Percentiles rank a stretch among this genome's conserved stretches.
phyloP scores from a whole-genome alignment of 768 basidiomycete species.

The Fistulinella prunicolor region DNA sequence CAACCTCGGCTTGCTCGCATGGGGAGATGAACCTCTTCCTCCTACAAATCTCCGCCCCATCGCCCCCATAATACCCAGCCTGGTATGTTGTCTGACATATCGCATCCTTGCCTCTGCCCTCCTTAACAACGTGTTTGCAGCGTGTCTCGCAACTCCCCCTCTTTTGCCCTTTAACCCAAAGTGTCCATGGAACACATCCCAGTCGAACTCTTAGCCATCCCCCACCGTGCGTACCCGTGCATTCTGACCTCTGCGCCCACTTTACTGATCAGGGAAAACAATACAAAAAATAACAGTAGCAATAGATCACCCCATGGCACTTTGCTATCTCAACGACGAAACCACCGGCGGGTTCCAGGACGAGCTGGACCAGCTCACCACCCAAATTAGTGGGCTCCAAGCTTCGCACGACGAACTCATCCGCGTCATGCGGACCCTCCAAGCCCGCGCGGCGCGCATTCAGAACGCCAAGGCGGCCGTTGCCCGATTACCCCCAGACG shows the following conservation, averaged over 20 bases:
- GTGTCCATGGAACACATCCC: slow-evolving; percentile 19
- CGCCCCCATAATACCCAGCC: slow-evolving; percentile 1
- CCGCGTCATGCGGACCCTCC: slow-evolving; percentile 25
- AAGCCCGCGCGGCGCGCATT: slow-evolving; percentile 30
- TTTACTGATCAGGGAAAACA: no score
- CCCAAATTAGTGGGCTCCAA: slow-evolving; percentile 27
- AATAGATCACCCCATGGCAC: slow-evolving; percentile 18
- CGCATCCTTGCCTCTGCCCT: slow-evolving; percentile 7
- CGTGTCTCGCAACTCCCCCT: slow-evolving; percentile 21
- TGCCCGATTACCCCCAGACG: slow-evolving; percentile 30
- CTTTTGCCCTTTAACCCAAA: slow-evolving; percentile 27
- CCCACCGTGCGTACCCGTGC: slow-evolving; percentile 19
- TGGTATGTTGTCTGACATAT: slow-evolving; percentile 21
- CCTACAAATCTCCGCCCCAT: slow-evolving; percentile 19
- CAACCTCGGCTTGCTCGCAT: no score
- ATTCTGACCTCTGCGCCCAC: neutral
- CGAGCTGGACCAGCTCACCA: slow-evolving; percentile 26
- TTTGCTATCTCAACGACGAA: slow-evolving; percentile 23
- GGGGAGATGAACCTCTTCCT: no score
- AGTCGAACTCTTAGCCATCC: slow-evolving; percentile 18
- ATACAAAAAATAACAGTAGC: no score
- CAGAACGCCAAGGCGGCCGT: slow-evolving; percentile 29
- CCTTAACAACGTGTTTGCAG: slow-evolving; percentile 29
- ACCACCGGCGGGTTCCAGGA: slow-evolving; percentile 12
- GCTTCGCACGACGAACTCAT: slow-evolving; percentile 29